phyloP scores from a whole-genome alignment of 768 basidiomycete genomes.

The Pholiota microspora region DNA sequence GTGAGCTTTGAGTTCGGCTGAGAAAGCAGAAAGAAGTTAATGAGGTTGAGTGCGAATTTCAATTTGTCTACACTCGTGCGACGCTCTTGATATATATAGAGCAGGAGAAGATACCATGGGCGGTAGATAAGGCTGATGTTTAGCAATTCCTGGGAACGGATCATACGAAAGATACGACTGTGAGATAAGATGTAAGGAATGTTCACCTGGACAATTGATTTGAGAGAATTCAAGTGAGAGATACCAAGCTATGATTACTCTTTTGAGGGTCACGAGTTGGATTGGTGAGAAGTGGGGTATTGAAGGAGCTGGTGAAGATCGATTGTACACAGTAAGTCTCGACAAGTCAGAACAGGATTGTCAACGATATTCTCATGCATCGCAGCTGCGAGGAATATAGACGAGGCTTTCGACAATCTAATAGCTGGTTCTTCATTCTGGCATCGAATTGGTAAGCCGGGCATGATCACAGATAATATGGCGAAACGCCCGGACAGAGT shows the following conservation, averaged over 20 bases:
- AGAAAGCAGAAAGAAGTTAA: not conserved
- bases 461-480: too few relatives aligned
- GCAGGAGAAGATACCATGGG: not conserved
- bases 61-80: not conserved
- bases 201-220: not conserved
- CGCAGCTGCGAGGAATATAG: not conserved
- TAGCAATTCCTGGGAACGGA: not conserved
- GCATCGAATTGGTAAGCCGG: too few relatives aligned
- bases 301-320: not conserved
- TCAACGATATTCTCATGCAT: not conserved
- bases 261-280: not conserved
- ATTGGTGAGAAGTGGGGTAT: not conserved
- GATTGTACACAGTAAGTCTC: not conserved
- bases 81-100: not conserved
- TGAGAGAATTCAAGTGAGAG: not conserved
- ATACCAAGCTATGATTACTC: too few relatives aligned
- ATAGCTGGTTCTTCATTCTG: too few relatives aligned
- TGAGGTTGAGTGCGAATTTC: not conserved
- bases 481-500: not conserved
- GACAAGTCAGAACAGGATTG: not conserved
- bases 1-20: not conserved
- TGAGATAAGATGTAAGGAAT: constrained; percentile 2
- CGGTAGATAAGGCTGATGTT: constrained; percentile 1
- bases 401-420: not conserved
- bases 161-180: not conserved